These are phyloP conservation scores for Skeletonema potamos DNA, from an alignment of 108 stramenopile species.

Conservation along the genomic window DNA sequence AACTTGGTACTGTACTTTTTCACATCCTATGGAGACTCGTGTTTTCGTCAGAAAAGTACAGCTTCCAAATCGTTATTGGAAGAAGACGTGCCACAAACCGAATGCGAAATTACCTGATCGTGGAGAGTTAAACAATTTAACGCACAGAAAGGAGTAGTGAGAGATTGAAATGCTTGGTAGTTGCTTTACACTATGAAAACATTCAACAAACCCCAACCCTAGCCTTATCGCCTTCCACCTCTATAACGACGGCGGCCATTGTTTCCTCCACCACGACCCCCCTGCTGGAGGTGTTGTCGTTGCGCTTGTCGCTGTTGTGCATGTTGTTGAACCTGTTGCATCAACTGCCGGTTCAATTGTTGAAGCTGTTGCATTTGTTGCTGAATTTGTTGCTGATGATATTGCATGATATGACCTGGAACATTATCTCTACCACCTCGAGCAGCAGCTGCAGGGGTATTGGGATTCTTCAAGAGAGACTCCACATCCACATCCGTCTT, in stretches of 20 bases:
- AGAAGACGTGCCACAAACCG: no score
- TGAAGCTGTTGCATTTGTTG: background rate
- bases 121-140: no score
- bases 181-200: background rate
- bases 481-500: constrained; percentile 34
- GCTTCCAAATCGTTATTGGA: no score
- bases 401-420: background rate
- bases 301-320: background rate
- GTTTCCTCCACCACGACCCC: background rate
- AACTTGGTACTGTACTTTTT: no score
- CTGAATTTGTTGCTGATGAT: background rate
- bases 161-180: background rate
- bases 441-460: background rate
- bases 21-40: no score
- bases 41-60: no score
- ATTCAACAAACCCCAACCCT: no score
- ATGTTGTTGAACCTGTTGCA: background rate
- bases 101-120: no score
- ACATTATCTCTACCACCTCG: background rate
- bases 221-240: background rate
- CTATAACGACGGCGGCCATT: background rate
- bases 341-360: no score
- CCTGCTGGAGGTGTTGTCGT: no score
- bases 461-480: constrained; percentile 27
- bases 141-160: background rate